Conservation (phyloP, 1,284 basidiomycete species). For the Thelephora terrestris region DNA sequence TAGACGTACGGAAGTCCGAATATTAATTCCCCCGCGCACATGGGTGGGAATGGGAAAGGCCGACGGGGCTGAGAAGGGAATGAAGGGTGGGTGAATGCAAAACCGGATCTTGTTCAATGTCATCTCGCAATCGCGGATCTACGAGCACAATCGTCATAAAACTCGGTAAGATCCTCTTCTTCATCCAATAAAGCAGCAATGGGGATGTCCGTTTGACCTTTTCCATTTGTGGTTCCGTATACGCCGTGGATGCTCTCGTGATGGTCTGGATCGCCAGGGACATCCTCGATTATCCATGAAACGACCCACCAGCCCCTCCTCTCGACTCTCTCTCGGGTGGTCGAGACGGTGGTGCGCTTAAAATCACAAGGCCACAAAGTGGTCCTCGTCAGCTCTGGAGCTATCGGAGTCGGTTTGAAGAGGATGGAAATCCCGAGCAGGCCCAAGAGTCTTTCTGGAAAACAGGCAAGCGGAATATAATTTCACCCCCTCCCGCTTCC, state of each 20-base stretch:
- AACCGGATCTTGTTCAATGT: not conserved
- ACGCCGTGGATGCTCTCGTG: not conserved
- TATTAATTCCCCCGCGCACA: too few relatives aligned
- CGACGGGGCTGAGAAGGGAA: too few relatives aligned
- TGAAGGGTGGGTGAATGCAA: too few relatives aligned
- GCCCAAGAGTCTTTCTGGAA: slow-evolving; percentile 81
- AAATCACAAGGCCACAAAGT: slow-evolving; percentile 83
- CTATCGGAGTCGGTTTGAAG: slow-evolving; percentile 90
- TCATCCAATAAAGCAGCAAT: slow-evolving; percentile 3
- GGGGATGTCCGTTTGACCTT: not conserved
- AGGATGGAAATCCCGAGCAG: slow-evolving; percentile 78
- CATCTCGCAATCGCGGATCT: slow-evolving; percentile 21
- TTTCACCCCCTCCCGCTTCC: slow-evolving; percentile 1
- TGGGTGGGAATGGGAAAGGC: too few relatives aligned
- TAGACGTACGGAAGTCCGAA: too few relatives aligned
- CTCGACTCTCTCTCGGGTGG: slow-evolving; percentile 83
- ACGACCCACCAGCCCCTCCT: slow-evolving; percentile 84
- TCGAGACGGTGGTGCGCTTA: slow-evolving; percentile 83
- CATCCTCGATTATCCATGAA: slow-evolving; percentile 91
- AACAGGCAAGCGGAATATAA: slow-evolving; percentile 51
- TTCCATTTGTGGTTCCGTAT: too few relatives aligned
- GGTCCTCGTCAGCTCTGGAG: slow-evolving; percentile 92
- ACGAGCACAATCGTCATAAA: slow-evolving; percentile 75
- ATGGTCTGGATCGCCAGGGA: slow-evolving; percentile 41
- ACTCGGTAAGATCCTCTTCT: slow-evolving; percentile 44